Base-by-base conservation (phyloP, 129 eudicot species). In the Chrysanthemum seticuspe region DNA sequence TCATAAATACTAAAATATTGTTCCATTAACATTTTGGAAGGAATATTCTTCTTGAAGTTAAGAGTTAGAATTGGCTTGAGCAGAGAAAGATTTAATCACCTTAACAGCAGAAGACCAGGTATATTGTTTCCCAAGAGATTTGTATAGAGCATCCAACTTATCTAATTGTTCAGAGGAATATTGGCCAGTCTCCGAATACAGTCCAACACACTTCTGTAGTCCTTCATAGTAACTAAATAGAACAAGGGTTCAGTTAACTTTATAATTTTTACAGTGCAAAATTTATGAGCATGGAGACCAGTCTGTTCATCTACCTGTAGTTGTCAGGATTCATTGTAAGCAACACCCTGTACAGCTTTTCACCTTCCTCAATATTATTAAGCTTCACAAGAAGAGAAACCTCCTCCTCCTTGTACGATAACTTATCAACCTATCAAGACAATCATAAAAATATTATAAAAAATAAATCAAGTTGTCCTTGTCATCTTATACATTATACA, bases 31-130 rank as follows among this genome's bases (percentile, higher is more conserved):
- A 50, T 50, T 29, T 48, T 21, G 49, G 23, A 27, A n/a, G 4
- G 29, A 23, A 27, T 56, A 10, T 21, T 0, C 36, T 59, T 60
- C 16, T 25, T 18, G 10, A 29, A 29, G 25, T 65, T 15, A 4
- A 4, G n/a, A 50, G 27, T 62, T 55, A 23, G 66, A 62, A 40
- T 7, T 40, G 47, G 47, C 47, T 40, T 40, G 9, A 40, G 2
- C 47, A 7, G 9, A 40, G 47, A 40, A 40, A 40, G 19, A 27
- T 34, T 73, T 65, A 23, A 57, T 44, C 81, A 93, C 99, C 96
- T 95, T 95, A 76, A 91, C 99, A 76, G 99, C 97, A 70, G 99
- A 95, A 62, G 99, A 95, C 89, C 91, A 84, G 47, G 75, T 91
- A 80, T 90, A 88, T 52, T 95, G 89, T 89, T 82, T 81, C 81